A percentile compares a stretch with the other conserved stretches of the same genome.
Evolutionary conservation across 352 stramenopile genomes (phyloP).

Genomic region (Pythium brassicae): DNA sequence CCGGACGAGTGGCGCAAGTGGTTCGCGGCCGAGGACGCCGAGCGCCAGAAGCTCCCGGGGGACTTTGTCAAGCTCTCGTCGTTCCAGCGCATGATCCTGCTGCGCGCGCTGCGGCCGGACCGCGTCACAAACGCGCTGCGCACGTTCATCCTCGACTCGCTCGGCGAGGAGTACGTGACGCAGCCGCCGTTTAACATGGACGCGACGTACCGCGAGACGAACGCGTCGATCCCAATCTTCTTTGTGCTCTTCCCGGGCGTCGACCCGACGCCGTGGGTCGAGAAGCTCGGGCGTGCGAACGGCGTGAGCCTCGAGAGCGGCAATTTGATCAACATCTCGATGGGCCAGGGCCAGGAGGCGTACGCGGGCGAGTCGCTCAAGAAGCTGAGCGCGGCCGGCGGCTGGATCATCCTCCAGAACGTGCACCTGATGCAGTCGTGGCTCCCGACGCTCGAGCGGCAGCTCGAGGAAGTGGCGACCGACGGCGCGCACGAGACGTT

Average conservation of each 20-base stretch:
- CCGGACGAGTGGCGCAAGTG: conserved; percentile 96
- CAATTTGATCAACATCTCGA: conserved; percentile 96
- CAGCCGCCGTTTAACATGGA: conserved; percentile 92
- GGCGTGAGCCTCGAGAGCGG: conserved; percentile 90
- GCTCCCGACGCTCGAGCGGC: conserved; percentile 90
- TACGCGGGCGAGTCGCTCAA: conserved; percentile 91
- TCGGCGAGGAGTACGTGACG: conserved; percentile 89
- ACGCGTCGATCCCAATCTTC: conserved; percentile 91
- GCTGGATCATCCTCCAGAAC: conserved; percentile 96
- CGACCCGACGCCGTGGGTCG: conserved; percentile 93
- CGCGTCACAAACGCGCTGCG: conserved; percentile 91
- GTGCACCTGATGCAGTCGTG: conserved; percentile 96
- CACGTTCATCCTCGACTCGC: conserved; percentile 87
- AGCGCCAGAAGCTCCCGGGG: conserved; percentile 92
- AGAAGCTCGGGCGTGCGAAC: conserved; percentile 84
- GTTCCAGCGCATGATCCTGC: conserved; percentile 86
- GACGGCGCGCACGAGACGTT: conserved; percentile 92
- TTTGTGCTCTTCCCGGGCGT: conserved; percentile 95
- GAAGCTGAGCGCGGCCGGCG: conserved; percentile 86
- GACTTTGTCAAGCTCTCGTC: conserved; percentile 84
- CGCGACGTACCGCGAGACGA: conserved; percentile 90
- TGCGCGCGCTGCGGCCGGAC: conserved; percentile 92
- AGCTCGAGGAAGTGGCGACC: conserved; percentile 88
- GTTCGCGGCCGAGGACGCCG: conserved; percentile 95
- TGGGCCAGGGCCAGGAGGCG: conserved; percentile 91